These are phyloP conservation scores for Petasospora rhodanensis DNA, from an alignment of 1,139 yeast species.

Conservation along the genomic window DNA sequence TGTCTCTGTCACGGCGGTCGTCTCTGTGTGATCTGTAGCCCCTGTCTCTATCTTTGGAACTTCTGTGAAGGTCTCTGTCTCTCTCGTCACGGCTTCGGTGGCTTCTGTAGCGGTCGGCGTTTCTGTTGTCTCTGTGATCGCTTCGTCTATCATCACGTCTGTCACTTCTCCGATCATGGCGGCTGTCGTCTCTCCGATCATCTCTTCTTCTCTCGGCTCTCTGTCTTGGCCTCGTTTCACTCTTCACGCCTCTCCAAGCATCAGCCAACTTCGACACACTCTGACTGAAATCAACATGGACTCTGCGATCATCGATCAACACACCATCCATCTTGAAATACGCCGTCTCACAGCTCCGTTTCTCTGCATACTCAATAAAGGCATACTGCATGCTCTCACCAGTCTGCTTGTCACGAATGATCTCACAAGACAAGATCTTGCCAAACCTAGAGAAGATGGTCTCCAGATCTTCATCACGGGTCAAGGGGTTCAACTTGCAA, in stretches of 20 bases:
- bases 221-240: conserved; percentile 1
- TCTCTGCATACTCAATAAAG: conserved; percentile 50
- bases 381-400: conserved; percentile 56
- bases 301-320: conserved; percentile 57
- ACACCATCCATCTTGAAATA: conserved; percentile 57
- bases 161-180: neutral
- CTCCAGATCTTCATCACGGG: conserved; percentile 49
- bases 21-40: too few species aligned
- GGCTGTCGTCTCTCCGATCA: neutral
- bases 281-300: conserved; percentile 68
- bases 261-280: conserved; percentile 33
- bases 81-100: neutral
- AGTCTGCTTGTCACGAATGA: conserved; percentile 42
- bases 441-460: conserved; percentile 61
- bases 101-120: neutral
- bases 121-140: neutral
- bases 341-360: conserved; percentile 52
- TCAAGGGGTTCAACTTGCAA: conserved; percentile 59
- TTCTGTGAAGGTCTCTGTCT: neutral
- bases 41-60: neutral
- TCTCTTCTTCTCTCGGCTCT: neutral
- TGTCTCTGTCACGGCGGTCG: neutral
- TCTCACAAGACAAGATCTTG: conserved; percentile 43
- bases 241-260: conserved; percentile 18
- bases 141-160: neutral